phyloP scores from a whole-genome alignment of 2,329 filamentous ascomycete genomes.

The Fusarium tjaetaba region DNA sequence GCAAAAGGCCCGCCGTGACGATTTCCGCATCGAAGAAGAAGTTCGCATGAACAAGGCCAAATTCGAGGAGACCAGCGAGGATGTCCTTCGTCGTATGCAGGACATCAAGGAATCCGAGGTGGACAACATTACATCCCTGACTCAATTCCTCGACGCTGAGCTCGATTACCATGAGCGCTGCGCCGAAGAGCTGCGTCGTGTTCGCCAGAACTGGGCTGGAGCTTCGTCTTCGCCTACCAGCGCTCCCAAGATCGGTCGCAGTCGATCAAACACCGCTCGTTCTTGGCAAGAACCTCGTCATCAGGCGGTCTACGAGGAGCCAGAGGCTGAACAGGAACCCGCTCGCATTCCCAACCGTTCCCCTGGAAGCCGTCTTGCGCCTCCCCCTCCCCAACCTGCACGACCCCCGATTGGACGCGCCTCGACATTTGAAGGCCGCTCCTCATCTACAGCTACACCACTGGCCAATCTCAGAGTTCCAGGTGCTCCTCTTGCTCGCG shows the following conservation, averaged over 20 bases:
- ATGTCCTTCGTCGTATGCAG: constrained; percentile 91
- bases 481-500: constrained; percentile 54
- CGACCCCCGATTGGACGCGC: constrained; percentile 51
- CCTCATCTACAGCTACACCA: constrained; percentile 35
- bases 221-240: constrained; percentile 36
- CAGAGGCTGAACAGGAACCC: constrained; percentile 42
- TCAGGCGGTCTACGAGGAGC: constrained; percentile 49
- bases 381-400: constrained; percentile 49
- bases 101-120: constrained; percentile 93
- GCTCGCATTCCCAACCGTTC: constrained; percentile 59
- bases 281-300: constrained; percentile 55
- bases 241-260: constrained; percentile 44
- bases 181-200: constrained; percentile 77
- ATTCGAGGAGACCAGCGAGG: constrained; percentile 94
- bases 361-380: constrained; percentile 47
- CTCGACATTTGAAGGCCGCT: constrained; percentile 52
- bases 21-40: constrained; percentile 93
- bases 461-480: constrained; percentile 41
- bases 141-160: constrained; percentile 86
- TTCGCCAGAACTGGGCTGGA: constrained; percentile 58
- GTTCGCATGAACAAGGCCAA: constrained; percentile 91
- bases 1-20: constrained; percentile 92
- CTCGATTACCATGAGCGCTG: constrained; percentile 92
- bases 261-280: constrained; percentile 60
- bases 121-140: constrained; percentile 83